Evolutionary conservation across 2,329 filamentous ascomycete species (phyloP).

Genomic region (Aureobasidium sp.): DNA sequence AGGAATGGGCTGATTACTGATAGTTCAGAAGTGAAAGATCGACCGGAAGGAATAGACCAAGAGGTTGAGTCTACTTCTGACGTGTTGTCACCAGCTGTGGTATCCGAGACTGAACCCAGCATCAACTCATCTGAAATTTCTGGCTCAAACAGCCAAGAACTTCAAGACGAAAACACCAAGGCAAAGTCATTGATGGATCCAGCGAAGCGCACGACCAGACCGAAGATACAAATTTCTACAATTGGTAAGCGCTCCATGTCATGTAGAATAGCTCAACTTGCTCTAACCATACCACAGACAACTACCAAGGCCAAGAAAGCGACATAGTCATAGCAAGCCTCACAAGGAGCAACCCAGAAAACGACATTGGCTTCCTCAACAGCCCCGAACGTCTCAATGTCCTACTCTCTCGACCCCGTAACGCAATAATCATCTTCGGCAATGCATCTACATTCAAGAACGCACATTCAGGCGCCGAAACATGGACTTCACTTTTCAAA

Average conservation of each 20-base stretch:
- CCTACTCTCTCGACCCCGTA: conserved; percentile 57
- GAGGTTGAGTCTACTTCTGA: too few species aligned
- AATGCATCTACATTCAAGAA: conserved; percentile 39
- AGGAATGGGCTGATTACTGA: conserved; percentile 23
- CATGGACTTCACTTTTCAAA: conserved; percentile 22
- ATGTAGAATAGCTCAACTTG: too few species aligned
- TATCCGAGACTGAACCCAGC: too few species aligned
- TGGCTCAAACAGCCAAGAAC: too few species aligned
- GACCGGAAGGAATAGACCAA: too few species aligned
- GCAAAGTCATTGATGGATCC: too few species aligned
- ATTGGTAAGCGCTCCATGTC: conserved; percentile 4
- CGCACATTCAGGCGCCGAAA: conserved; percentile 18
- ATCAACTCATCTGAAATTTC: too few species aligned
- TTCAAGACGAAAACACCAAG: too few species aligned
- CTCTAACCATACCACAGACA: conserved; percentile 36
- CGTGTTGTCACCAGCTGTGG: too few species aligned
- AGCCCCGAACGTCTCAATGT: conserved; percentile 65
- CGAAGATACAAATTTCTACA: background rate
- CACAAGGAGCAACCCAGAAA: conserved; percentile 58
- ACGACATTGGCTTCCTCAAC: conserved; percentile 57
- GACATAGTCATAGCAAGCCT: conserved; percentile 64
- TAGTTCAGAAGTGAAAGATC: background rate
- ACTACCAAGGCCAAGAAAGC: conserved; percentile 72
- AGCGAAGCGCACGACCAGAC: background rate
- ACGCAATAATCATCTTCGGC: conserved; percentile 66